A percentile compares a stretch with the other conserved stretches of the same genome.
Evolutionary conservation across 108 stramenopile species (phyloP).

Genomic region (Nitzschia inconspicua): DNA sequence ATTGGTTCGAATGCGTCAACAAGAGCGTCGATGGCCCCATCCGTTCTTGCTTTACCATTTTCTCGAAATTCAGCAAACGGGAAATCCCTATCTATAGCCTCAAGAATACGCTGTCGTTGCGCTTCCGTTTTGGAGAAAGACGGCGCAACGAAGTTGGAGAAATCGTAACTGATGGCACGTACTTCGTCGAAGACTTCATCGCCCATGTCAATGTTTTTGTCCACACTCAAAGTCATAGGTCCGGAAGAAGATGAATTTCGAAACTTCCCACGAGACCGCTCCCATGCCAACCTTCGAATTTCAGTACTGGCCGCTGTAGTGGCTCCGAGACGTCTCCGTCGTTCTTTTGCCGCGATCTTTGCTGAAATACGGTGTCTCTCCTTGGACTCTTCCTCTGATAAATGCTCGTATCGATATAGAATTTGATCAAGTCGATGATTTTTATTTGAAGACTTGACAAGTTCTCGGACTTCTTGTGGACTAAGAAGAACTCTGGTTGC

Average conservation of each 20-base stretch:
- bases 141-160: slow-evolving; percentile 12
- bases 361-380: background rate
- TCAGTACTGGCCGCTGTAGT: slow-evolving; percentile 6
- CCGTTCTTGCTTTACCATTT: slow-evolving; percentile 18
- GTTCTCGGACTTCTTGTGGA: slow-evolving; percentile 14
- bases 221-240: too few species aligned
- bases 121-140: slow-evolving; percentile 5
- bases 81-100: slow-evolving; percentile 14
- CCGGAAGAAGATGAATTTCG: too few species aligned
- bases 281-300: background rate
- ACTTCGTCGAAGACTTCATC: background rate
- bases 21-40: slow-evolving; percentile 6
- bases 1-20: slow-evolving; percentile 15
- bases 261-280: background rate
- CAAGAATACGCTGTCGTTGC: slow-evolving; percentile 9
- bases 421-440: slow-evolving; percentile 2
- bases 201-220: background rate
- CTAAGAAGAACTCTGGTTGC: slow-evolving; percentile 7
- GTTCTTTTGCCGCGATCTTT: slow-evolving; percentile 11
- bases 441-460: slow-evolving; percentile 4
- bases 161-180: slow-evolving; percentile 1
- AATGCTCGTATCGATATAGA: slow-evolving; percentile 10
- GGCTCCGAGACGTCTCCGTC: background rate
- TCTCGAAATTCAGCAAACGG: slow-evolving; percentile 17
- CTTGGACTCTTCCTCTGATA: background rate